These are phyloP conservation scores for Platismatia glauca DNA, from an alignment of 495 filamentous ascomycete genomes.

Conservation along the genomic window DNA sequence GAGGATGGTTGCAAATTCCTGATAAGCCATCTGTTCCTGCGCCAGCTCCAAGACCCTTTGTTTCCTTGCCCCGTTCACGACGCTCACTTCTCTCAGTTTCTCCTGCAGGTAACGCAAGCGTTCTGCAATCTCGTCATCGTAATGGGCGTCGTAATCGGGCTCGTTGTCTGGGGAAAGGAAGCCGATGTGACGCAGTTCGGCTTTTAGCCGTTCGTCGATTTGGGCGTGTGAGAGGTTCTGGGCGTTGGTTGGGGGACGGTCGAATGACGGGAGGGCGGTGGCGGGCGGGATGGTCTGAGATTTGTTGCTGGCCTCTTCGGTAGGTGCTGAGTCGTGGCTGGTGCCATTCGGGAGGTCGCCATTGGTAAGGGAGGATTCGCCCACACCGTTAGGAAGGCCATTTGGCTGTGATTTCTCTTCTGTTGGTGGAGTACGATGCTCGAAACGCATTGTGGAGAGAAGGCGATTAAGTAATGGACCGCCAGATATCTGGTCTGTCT, in stretches of 20 bases:
- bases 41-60: slow-evolving; percentile 74
- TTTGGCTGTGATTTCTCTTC: slow-evolving; percentile 50
- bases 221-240: slow-evolving; percentile 68
- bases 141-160: slow-evolving; percentile 74
- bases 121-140: slow-evolving; percentile 89
- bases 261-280: slow-evolving; percentile 52
- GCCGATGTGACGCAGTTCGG: slow-evolving; percentile 88
- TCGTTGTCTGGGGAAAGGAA: slow-evolving; percentile 66
- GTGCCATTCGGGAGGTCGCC: slow-evolving; percentile 47
- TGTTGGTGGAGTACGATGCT: slow-evolving; percentile 55
- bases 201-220: slow-evolving; percentile 81
- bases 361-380: slow-evolving; percentile 42
- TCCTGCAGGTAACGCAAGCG: slow-evolving; percentile 76
- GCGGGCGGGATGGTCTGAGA: slow-evolving; percentile 53
- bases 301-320: slow-evolving; percentile 36
- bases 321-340: slow-evolving; percentile 34
- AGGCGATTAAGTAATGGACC: slow-evolving; percentile 80
- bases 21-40: slow-evolving; percentile 83
- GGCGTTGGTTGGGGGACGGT: slow-evolving; percentile 36
- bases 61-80: slow-evolving; percentile 85
- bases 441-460: slow-evolving; percentile 71
- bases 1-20: slow-evolving; percentile 92
- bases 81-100: slow-evolving; percentile 68
- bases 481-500: slow-evolving; percentile 84
- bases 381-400: slow-evolving; percentile 41